Percentiles rank a stretch among this genome's conserved stretches.
These are phyloP conservation scores for Solanum verrucosum DNA, from an alignment of 257 asterid species.

Conservation along the genomic window DNA sequence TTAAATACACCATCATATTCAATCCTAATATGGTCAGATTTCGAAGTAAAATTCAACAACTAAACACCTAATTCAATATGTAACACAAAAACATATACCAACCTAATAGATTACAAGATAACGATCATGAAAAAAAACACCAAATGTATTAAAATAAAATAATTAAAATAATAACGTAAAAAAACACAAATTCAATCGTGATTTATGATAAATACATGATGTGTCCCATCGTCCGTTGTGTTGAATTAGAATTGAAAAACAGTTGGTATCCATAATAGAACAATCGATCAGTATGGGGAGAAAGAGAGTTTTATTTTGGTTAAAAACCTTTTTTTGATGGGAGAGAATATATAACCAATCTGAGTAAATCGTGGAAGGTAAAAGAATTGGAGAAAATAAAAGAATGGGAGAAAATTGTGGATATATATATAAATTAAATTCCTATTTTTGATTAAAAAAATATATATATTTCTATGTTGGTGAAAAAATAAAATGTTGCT, in stretches of 20 bases:
- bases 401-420: background rate
- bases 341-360: background rate
- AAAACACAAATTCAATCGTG: background rate
- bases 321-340: too few relatives aligned
- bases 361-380: background rate
- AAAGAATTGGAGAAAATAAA: too few relatives aligned
- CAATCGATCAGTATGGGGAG: background rate
- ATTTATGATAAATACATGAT: too few relatives aligned
- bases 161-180: too few relatives aligned
- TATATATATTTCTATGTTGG: background rate
- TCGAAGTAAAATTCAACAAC: background rate
- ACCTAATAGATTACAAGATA: background rate
- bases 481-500: background rate
- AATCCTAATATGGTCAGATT: background rate
- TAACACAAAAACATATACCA: too few relatives aligned
- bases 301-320: background rate
- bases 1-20: too few relatives aligned
- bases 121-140: background rate
- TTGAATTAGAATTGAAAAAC: background rate
- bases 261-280: background rate
- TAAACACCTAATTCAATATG: too few relatives aligned
- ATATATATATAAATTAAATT: too few relatives aligned
- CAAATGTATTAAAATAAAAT: too few relatives aligned
- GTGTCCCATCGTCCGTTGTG: too few relatives aligned
- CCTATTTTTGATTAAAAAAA: background rate